Evolutionary conservation across 805 yeast species (phyloP), one percentile per base, ranked within the genome.

Genomic region (Wickerhamiella brachini): DNA sequence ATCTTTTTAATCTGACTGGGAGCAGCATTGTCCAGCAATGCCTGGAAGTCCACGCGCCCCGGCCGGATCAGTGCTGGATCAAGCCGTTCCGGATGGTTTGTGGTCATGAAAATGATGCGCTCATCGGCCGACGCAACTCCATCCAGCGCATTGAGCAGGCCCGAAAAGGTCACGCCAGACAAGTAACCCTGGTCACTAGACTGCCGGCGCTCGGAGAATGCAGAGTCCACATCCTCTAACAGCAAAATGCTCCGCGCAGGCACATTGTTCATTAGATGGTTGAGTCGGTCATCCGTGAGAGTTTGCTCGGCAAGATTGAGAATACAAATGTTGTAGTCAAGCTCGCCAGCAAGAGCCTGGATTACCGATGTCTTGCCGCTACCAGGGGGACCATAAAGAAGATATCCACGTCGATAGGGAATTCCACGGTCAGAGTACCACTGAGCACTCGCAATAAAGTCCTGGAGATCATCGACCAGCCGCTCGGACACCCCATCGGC

Each of bases 101-200:
- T 90, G 20, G 98, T 93, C 98, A 93, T 93, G 67, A 93, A 93
- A 0, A 97, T 90, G 34, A 93, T 75, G 45, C 95, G 83, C 63
- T 93, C 97, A 63, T 93, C 98, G 1, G 97, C 95, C 26, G 95
- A 85, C 2, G 97, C 93, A 17, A 93, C 97, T 46, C 98, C 98
- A 65, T 93, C 98, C 47, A 93, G 71, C 0, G 98, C 95, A 64
- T 93, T 93, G 53, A 93, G 70, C 45, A 93, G 71, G 0, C 98
- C 98, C 51, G 95, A 85, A 62, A 93, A 93, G 2, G 98, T 93
- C 13, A 93, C 97, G 18, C 95, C 95, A 0, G 95, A 80, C 22
- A 75, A 72, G 64, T 72, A 89, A 0, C 96, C 95, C 57, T 78
- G 74, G 18, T 87, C 96, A 7, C 73, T 77, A 2, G 80, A 71